A percentile compares a stretch with the other conserved stretches of the same genome.
These are phyloP conservation scores for Typha latifolia DNA, from an alignment of 176 grass and related monocot species.

Conservation along the genomic window DNA sequence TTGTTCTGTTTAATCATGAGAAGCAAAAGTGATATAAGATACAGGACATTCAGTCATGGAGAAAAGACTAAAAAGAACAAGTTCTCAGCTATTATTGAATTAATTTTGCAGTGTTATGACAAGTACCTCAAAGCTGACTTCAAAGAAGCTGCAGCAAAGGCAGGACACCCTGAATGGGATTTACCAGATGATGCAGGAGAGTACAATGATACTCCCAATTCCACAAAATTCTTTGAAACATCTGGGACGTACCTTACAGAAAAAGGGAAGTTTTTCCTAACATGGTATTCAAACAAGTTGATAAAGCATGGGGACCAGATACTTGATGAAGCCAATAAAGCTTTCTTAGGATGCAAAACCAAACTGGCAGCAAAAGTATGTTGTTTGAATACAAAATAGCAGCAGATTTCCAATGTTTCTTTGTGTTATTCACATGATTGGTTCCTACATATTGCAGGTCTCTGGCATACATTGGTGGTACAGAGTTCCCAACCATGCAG, in stretches of 20 bases:
- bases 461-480: slow-evolving; percentile 96
- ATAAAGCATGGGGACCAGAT: slow-evolving; percentile 69
- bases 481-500: slow-evolving; percentile 63
- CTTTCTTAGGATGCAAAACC: slow-evolving; percentile 60
- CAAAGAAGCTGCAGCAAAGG: slow-evolving; percentile 35
- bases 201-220: slow-evolving; percentile 71
- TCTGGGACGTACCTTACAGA: slow-evolving; percentile 53
- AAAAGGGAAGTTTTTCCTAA: slow-evolving; percentile 73
- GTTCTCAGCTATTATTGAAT: not conserved
- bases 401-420: not conserved
- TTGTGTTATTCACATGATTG: not conserved
- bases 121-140: slow-evolving; percentile 63
- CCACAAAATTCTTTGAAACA: slow-evolving; percentile 47
- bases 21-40: not conserved
- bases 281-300: slow-evolving; percentile 91
- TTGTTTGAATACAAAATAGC: not conserved
- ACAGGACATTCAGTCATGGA: not conserved
- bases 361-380: slow-evolving; percentile 79
- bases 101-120: slow-evolving; percentile 71
- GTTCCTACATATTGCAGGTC: slow-evolving; percentile 22
- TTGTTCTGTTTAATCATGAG: not conserved
- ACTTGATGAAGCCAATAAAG: slow-evolving; percentile 62
- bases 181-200: slow-evolving; percentile 63
- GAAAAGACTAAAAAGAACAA: not conserved
- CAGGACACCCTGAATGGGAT: slow-evolving; percentile 80